phyloP scores from a whole-genome alignment of 176 grass and related monocot species.

The Eragrostis nindensis region DNA sequence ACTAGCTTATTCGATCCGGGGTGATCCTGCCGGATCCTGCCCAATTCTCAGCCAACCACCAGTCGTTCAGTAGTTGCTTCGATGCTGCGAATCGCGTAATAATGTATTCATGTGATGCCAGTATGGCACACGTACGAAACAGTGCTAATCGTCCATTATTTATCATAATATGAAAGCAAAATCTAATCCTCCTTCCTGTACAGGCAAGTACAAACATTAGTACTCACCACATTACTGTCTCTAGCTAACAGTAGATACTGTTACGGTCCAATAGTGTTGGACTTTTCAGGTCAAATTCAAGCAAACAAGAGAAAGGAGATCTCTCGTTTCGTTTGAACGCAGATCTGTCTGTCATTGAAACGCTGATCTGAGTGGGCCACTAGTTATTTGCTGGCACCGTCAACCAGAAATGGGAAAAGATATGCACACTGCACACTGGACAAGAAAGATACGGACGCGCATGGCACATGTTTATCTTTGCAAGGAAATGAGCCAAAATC shows the following conservation, averaged over 20 bases:
- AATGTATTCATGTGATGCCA: slow-evolving; percentile 29
- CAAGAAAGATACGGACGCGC: neutral
- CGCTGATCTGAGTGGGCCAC: neutral
- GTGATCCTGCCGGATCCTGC: slow-evolving; percentile 55
- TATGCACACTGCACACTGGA: too few species aligned
- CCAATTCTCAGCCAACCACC: slow-evolving; percentile 38
- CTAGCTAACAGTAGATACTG: neutral
- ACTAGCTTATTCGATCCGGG: slow-evolving; percentile 27
- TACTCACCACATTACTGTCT: neutral
- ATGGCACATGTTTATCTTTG: neutral
- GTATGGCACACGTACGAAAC: slow-evolving; percentile 24
- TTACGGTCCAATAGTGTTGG: neutral
- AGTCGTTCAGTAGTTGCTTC: slow-evolving; percentile 22
- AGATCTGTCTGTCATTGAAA: neutral
- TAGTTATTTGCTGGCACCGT: neutral
- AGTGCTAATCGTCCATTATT: neutral
- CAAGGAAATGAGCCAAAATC: neutral
- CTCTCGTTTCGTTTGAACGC: neutral
- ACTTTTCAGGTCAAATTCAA: neutral
- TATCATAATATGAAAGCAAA: neutral
- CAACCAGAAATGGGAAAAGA: neutral
- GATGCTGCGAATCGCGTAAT: neutral
- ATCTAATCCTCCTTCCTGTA: neutral
- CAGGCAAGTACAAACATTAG: neutral
- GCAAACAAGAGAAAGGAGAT: neutral